Evolutionary conservation across 1,284 basidiomycete genomes (phyloP), one percentile per base, ranked within the genome.

Genomic region (Mycocalia duriaeana): DNA sequence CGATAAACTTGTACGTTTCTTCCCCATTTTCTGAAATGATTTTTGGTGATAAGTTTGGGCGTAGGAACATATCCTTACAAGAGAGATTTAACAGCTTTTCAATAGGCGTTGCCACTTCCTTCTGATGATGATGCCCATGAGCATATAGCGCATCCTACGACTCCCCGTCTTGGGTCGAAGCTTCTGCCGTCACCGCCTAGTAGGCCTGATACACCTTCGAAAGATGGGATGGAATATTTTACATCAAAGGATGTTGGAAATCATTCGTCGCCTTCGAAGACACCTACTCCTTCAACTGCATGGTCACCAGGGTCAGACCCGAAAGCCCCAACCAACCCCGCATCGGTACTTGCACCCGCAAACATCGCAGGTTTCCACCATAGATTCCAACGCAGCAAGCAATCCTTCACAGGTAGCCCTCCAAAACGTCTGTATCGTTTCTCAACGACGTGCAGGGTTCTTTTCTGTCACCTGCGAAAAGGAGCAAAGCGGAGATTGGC

Each of bases 371-470:
- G 69, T 46, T 63, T 90, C 24, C 72, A 80, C 1, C 70, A 73
- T 45, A 69, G 74, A 1, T 82, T 85, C 57, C 79, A 81, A 47
- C 64, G 69, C 3, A 71, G 72, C 2, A 83, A 86, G 60, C 79
- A 81, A 48, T 64, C 65, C 63, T 88, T 8, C 83, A 85, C 58
- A 56, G 61, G 0, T 72, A 79, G 49, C 67, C 87, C 1, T 63
- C 70, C 1, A 62, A 65, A 26, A 78, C 77, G 0, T 68, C 75
- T 1, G 58, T 64, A 6, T 56, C 63, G 0, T 65, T 63, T 16
- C 57, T 89, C 47, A 89, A 89, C 57, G 77, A 87, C 49, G 76
- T 81, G 0, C 72, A 85, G 3, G 62, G 80, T 23, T 64, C 73
- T 16, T 86, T 89, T 57, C 47, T 73, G 3, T 68, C 69, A 1